Evolutionary conservation across 495 filamentous ascomycete genomes (phyloP).

Genomic region (Penicillium pulvis): DNA sequence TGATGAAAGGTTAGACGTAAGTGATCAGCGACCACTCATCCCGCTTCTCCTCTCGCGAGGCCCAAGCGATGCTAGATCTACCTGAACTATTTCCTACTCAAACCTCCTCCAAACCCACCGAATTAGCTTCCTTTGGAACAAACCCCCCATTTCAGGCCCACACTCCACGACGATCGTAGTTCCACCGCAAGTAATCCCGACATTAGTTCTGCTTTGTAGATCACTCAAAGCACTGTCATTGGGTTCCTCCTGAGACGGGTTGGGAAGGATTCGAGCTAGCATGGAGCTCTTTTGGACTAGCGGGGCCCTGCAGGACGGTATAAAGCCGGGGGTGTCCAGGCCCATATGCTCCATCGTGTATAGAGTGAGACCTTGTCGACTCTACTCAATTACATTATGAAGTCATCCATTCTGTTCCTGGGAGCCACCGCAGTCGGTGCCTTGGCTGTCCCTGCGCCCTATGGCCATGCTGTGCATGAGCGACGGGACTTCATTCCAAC

Average conservation of each 20-base stretch:
- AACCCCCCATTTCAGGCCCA: constrained; percentile 19
- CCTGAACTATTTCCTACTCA: constrained; percentile 9
- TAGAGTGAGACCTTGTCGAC: constrained; percentile 6
- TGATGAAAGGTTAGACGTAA: not conserved
- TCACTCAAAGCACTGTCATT: not conserved
- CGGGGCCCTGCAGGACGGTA: constrained; percentile 1
- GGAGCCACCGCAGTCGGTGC: constrained; percentile 31
- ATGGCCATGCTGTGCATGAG: constrained; percentile 38
- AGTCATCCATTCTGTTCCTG: constrained; percentile 32
- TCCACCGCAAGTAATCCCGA: constrained; percentile 14
- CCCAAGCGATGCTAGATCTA: constrained; percentile 22
- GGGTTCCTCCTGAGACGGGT: not conserved
- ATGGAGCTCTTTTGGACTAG: not conserved
- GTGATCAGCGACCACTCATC: not conserved
- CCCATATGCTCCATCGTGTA: not conserved
- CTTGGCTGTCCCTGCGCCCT: constrained; percentile 32
- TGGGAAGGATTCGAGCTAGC: not conserved
- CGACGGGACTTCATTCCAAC: constrained; percentile 37
- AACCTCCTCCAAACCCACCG: not conserved
- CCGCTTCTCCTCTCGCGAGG: constrained; percentile 10
- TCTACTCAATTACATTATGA: constrained; percentile 26
- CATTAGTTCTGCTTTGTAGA: not conserved
- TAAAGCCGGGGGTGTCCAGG: constrained; percentile 15
- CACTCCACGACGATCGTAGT: constrained; percentile 19
- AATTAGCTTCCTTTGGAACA: constrained; percentile 4